These are phyloP conservation scores for Citrus australasica DNA, from an alignment of 345 rosid genomes.

Conservation along the genomic window DNA sequence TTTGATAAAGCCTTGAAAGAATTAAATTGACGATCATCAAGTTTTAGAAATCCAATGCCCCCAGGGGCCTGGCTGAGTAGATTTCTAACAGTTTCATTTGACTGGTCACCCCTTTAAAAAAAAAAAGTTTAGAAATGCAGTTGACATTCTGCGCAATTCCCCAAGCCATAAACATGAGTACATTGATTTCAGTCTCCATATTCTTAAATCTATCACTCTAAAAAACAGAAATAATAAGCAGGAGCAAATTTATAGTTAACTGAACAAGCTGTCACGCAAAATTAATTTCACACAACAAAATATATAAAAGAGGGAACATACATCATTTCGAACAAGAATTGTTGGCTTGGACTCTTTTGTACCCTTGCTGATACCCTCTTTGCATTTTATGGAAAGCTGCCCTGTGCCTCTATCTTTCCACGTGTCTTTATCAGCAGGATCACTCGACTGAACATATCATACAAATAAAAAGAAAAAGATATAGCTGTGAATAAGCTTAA, in stretches of 20 bases:
- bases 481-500: not conserved
- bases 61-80: no score
- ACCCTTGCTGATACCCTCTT: conserved; percentile 79
- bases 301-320: conserved; percentile 27
- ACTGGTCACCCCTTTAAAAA: no score
- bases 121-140: not conserved
- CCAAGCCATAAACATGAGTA: not conserved
- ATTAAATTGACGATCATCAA: not conserved
- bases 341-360: conserved; percentile 89
- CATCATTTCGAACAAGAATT: conserved; percentile 80
- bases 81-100: no score
- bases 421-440: conserved; percentile 69
- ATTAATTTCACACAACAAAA: not conserved
- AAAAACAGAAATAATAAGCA: not conserved
- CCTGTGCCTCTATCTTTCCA: conserved; percentile 99
- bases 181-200: not conserved
- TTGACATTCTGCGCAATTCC: not conserved
- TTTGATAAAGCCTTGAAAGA: not conserved
- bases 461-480: not conserved
- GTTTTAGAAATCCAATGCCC: not conserved
- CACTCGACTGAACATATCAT: conserved; percentile 54
- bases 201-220: not conserved
- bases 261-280: not conserved
- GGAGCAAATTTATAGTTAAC: not conserved
- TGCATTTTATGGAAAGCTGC: conserved; percentile 81